phyloP scores from a whole-genome alignment of 2,329 filamentous ascomycete genomes.

The Xylaria sp. region DNA sequence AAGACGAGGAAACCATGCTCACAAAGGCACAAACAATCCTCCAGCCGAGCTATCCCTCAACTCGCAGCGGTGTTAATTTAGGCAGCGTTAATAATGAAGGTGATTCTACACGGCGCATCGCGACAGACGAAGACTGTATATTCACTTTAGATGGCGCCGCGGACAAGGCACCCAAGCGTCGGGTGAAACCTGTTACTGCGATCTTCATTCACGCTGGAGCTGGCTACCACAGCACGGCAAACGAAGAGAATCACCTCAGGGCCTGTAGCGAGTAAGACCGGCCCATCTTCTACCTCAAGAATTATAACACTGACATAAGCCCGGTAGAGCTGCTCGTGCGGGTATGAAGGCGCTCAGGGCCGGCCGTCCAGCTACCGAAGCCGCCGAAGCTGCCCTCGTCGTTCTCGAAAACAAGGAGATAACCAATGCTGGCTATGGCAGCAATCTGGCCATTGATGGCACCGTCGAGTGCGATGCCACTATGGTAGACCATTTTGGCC shows the following conservation, averaged over 20 bases:
- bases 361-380: slow-evolving; percentile 85
- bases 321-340: slow-evolving; percentile 77
- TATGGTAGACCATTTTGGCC: slow-evolving; percentile 88
- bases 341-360: slow-evolving; percentile 84
- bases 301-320: slow-evolving; percentile 12
- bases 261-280: slow-evolving; percentile 85
- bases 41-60: neutral
- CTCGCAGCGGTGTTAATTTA: neutral
- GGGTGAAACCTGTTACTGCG: slow-evolving; percentile 59
- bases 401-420: slow-evolving; percentile 93
- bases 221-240: slow-evolving; percentile 89
- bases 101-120: neutral
- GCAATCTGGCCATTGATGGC: slow-evolving; percentile 91
- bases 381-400: slow-evolving; percentile 88
- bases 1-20: slow-evolving; percentile 9
- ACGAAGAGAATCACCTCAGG: slow-evolving; percentile 84
- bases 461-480: slow-evolving; percentile 95
- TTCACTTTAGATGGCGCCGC: slow-evolving; percentile 54
- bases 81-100: neutral
- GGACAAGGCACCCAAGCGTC: slow-evolving; percentile 52
- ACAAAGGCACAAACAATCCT: neutral
- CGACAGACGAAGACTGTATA: slow-evolving; percentile 12
- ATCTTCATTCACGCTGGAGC: slow-evolving; percentile 97
- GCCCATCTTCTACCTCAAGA: neutral
- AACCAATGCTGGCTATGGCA: slow-evolving; percentile 95